Conservation (phyloP, 2,329 filamentous ascomycete genomes). For the Xylariales sp. region DNA sequence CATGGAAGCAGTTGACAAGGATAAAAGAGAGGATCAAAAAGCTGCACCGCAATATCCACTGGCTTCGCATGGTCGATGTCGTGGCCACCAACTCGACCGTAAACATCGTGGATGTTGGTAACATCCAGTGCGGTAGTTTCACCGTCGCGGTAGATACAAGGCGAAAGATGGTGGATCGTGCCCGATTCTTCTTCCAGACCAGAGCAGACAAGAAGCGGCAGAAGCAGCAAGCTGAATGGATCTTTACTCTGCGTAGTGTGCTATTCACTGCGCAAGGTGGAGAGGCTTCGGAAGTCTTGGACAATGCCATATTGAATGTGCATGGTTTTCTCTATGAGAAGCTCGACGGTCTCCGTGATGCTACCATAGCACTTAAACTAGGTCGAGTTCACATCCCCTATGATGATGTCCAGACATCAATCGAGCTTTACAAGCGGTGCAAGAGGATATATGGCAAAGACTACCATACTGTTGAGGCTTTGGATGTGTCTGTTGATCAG, state of each 20-base stretch:
- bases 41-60: slow-evolving; percentile 80
- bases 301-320: slow-evolving; percentile 82
- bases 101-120: slow-evolving; percentile 75
- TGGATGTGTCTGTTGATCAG: slow-evolving; percentile 64
- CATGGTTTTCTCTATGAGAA: slow-evolving; percentile 87
- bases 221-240: slow-evolving; percentile 87
- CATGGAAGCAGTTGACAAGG: slow-evolving; percentile 75
- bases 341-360: slow-evolving; percentile 82
- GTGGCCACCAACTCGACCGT: slow-evolving; percentile 77
- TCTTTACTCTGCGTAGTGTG: slow-evolving; percentile 77
- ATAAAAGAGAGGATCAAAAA: slow-evolving; percentile 83
- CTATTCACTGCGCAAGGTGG: slow-evolving; percentile 82
- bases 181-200: slow-evolving; percentile 80
- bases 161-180: slow-evolving; percentile 84
- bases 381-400: slow-evolving; percentile 87
- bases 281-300: slow-evolving; percentile 83
- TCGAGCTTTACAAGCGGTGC: slow-evolving; percentile 48
- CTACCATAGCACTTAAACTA: slow-evolving; percentile 84
- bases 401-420: slow-evolving; percentile 72
- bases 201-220: slow-evolving; percentile 54
- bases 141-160: slow-evolving; percentile 87
- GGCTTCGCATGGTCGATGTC: slow-evolving; percentile 85
- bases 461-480: slow-evolving; percentile 34
- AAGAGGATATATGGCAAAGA: slow-evolving; percentile 29
- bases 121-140: slow-evolving; percentile 77